Percentiles rank a stretch among this genome's conserved stretches.
Evolutionary conservation across 768 basidiomycete species (phyloP).

Genomic region (Galerina sulciceps): DNA sequence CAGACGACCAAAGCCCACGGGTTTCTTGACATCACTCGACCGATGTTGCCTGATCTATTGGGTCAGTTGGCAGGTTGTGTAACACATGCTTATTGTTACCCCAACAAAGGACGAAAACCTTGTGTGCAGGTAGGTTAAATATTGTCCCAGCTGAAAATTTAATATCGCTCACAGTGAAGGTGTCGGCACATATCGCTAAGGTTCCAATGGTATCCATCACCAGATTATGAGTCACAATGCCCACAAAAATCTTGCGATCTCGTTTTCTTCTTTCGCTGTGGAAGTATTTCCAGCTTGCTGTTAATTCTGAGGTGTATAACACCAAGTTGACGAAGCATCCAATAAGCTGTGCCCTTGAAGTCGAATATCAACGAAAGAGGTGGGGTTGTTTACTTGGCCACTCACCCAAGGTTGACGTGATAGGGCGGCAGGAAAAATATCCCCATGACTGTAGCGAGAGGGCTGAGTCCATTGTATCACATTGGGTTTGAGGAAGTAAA

Average conservation of each 20-base stretch:
- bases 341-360: slow-evolving; percentile 13
- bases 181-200: slow-evolving; percentile 9
- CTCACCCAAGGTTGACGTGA: background rate
- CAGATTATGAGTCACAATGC: slow-evolving; percentile 2
- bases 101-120: slow-evolving; percentile 3
- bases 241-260: slow-evolving; percentile 3
- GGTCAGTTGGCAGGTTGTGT: too few relatives aligned
- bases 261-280: background rate
- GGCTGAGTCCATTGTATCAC: too few relatives aligned
- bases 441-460: too few relatives aligned
- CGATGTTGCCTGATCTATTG: background rate
- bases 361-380: background rate
- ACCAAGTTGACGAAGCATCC: slow-evolving; percentile 14
- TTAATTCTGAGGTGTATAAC: slow-evolving; percentile 15
- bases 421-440: too few relatives aligned
- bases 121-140: background rate
- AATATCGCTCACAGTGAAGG: slow-evolving; percentile 9
- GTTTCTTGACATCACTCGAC: background rate
- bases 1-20: slow-evolving; percentile 9
- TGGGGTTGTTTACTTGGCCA: background rate
- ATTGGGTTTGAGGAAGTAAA: too few relatives aligned
- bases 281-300: slow-evolving; percentile 8
- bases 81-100: background rate
- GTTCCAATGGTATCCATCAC: slow-evolving; percentile 13
- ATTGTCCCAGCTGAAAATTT: background rate